Base-by-base conservation (phyloP, 164 flowering plant species). In the Liriodendron chinense region DNA sequence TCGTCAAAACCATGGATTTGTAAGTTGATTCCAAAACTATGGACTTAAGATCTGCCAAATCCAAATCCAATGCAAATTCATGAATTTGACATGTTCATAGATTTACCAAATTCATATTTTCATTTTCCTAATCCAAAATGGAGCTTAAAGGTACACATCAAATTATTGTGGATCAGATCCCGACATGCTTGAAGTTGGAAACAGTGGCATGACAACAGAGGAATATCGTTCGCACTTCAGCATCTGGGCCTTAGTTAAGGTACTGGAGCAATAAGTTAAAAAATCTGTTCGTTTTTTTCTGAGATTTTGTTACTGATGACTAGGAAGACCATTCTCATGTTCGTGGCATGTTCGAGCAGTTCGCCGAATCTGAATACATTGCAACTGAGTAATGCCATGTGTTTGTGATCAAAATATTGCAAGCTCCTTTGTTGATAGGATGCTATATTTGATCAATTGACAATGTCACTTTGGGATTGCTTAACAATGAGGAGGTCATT, bases 171-270 rank as follows among this genome's bases (percentile, higher is more conserved):
- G 28, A 2, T 68, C 81, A 93, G 96, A 92, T 85, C 97, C 96
- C 18, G 94, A 92, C 82, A 92, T 93, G 97, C 90, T 94, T 53
- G 98, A 94, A 82, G 94, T 94, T 57, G 98, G 98, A 72, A 94
- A 94, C 72, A 93, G 98, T 43, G 94, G 94, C 57, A 90, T 94
- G 97, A 87, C 88, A 0, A 78, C 76, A 16, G 91, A 87, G 53
- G 98, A 93, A 75, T 93, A 93, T 53, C 85, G 94, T 12, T 85
- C 92, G 3, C 97, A 94, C 79, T 91, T 94, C 79, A 94, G 97
- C 87, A 92, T 94, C 63, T 94, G 97, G 96, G 97, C 95, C 72
- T 61, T 93, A 63, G 83, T 75, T 2, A 92, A 92, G 86, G 97
- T 92, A 79, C 18, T 43, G 65, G 1, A 3, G 14, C 24, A 69